Conservation (phyloP, 2,329 filamentous ascomycete genomes). For the Phyllosticta paracitricarpa region DNA sequence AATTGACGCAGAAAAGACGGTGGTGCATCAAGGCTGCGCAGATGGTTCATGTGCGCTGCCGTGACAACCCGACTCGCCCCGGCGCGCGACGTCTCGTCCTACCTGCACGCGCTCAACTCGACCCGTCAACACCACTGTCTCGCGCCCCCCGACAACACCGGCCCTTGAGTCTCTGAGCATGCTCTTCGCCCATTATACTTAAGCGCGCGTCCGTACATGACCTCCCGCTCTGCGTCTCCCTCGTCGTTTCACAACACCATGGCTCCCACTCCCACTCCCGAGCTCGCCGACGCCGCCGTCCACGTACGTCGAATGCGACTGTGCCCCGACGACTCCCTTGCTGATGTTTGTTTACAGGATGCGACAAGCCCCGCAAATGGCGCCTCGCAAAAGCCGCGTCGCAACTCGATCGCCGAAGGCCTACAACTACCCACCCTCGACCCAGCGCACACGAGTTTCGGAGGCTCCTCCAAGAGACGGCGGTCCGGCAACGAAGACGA, state of each 20-base stretch:
- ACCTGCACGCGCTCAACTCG: neutral
- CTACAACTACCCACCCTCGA: slow-evolving; percentile 4
- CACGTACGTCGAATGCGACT: neutral
- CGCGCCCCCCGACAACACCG: neutral
- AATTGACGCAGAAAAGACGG: neutral
- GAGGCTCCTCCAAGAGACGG: slow-evolving; percentile 2
- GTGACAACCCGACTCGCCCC: neutral
- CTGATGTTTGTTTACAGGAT: neutral
- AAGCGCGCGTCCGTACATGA: neutral
- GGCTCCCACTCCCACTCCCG: neutral
- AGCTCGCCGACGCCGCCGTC: neutral
- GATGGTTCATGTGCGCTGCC: neutral
- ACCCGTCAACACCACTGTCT: neutral
- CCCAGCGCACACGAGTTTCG: neutral
- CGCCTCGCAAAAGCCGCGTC: neutral
- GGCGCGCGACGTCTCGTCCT: neutral
- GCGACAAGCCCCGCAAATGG: neutral
- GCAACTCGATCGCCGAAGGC: slow-evolving; percentile 5
- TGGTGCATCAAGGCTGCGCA: neutral
- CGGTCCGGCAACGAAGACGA: neutral
- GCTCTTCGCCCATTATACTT: neutral
- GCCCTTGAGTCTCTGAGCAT: neutral
- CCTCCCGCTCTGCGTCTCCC: neutral
- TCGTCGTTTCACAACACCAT: neutral
- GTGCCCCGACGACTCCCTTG: neutral